Base-by-base conservation (phyloP, 2,329 filamentous ascomycete species). In the Neonectria neomacrospora region DNA sequence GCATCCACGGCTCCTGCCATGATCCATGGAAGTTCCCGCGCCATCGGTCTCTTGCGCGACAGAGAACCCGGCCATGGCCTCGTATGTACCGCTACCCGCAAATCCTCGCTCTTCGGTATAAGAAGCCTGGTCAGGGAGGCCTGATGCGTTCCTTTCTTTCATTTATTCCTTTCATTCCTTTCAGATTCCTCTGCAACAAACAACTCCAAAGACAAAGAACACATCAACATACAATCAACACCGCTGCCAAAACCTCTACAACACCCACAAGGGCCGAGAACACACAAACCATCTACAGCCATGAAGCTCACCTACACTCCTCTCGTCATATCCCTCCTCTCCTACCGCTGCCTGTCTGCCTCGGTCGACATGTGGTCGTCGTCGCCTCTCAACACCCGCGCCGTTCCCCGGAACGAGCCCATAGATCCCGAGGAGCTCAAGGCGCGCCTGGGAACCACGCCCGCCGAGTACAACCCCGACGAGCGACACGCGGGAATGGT, bases 351-450 rank as follows among this genome's bases (percentile, higher is more conserved):
- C 34, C 37, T 69, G 7, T 58, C 71, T 10, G 58, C 58, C 22
- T 67, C 71, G n/a, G 70, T 72, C 14, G 68, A 71, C 39, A 67
- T 70, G 59, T 69, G 68, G 67, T 67, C 68, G 11, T 67, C 68
- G 11, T 62, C 71, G 16, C 66, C 64, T 7, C 56, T 70, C 20
- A 51, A 45, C 20, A 60, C 55, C 26, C 67, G 68, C 53, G 52
- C 39, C 30, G 50, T 56, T 26, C 63, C 67, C 32, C 45, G 37
- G 26, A 60, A 64, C 39, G 54, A 71, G 48, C 20, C 61, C 10
- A 71, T 73, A 20, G 58, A 67, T 12, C 62, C 71, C 10, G 52
- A 69, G 23, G 58, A 71, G 26, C 41, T 73, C 34, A 65, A 69
- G 54, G 63, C 63, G 57, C 69, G 67, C 28, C 61, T 73, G 9